Evolutionary conservation across 768 basidiomycete genomes (phyloP).

Genomic region (Mycena vulgaris): DNA sequence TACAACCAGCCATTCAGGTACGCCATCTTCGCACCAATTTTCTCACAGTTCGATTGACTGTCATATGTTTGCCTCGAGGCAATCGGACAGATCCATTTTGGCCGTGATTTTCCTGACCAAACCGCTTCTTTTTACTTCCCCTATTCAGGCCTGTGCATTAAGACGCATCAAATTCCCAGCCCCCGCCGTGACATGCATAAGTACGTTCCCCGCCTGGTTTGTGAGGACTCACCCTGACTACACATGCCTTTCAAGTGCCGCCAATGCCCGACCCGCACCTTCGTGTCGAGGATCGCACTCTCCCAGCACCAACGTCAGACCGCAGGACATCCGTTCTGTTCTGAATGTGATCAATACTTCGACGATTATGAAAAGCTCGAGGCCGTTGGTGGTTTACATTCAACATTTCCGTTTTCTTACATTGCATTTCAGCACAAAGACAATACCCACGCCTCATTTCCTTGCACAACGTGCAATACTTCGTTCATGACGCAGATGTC

Average conservation of each 20-base stretch:
- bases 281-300: not conserved
- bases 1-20: not conserved
- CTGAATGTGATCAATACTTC: not conserved
- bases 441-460: not conserved
- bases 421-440: conserved; percentile 6
- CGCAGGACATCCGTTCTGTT: conserved; percentile 1
- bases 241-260: conserved; percentile 11
- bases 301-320: conserved; percentile 1
- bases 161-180: not conserved
- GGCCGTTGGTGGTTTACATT: not conserved
- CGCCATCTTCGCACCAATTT: not conserved
- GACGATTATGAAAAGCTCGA: not conserved
- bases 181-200: not conserved
- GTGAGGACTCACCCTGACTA: too few relatives aligned
- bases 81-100: not conserved
- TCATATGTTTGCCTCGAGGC: not conserved
- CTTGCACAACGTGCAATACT: not conserved
- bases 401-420: not conserved
- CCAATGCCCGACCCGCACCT: not conserved
- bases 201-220: not conserved
- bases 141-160: not conserved
- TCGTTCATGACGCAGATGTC: conserved; percentile 52
- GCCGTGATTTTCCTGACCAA: not conserved
- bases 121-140: not conserved
- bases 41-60: too few relatives aligned